Conservation (phyloP, 2,329 filamentous ascomycete species). For the Periconia macrospinosa region DNA sequence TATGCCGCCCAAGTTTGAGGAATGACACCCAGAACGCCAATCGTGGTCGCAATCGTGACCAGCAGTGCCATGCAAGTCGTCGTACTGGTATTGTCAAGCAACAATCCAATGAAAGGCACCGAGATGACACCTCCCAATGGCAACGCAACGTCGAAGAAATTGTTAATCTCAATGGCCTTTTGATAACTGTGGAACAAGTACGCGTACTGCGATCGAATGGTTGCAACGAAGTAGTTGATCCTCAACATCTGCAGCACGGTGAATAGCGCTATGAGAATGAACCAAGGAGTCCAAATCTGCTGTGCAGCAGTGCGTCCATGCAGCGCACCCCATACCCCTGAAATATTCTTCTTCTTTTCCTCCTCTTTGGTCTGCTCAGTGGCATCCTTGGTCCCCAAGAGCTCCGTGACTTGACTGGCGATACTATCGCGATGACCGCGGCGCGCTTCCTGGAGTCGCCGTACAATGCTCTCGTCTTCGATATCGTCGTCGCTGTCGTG, state of each 20-base stretch:
- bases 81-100: conserved; percentile 78
- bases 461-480: conserved; percentile 50
- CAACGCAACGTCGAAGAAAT: conserved; percentile 83
- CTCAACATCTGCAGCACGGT: conserved; percentile 68
- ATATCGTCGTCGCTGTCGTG: conserved; percentile 61
- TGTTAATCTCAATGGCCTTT: conserved; percentile 71
- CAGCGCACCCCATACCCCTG: conserved; percentile 84
- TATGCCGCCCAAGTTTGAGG: conserved; percentile 74
- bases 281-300: conserved; percentile 82
- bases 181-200: conserved; percentile 67
- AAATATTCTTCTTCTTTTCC: conserved; percentile 68
- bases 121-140: conserved; percentile 82
- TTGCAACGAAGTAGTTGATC: conserved; percentile 94
- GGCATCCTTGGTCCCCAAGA: conserved; percentile 68
- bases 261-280: conserved; percentile 79
- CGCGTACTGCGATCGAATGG: conserved; percentile 79
- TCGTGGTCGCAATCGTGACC: conserved; percentile 70
- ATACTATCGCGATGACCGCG: conserved; percentile 64
- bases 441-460: conserved; percentile 56
- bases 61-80: conserved; percentile 70
- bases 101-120: conserved; percentile 79
- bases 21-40: conserved; percentile 76
- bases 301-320: conserved; percentile 70
- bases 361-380: conserved; percentile 66
- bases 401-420: conserved; percentile 70